Percentiles rank a stretch among this genome's conserved stretches.
phyloP scores from a whole-genome alignment of 2,329 filamentous ascomycete genomes.

The Clonostachys rhizophaga region DNA sequence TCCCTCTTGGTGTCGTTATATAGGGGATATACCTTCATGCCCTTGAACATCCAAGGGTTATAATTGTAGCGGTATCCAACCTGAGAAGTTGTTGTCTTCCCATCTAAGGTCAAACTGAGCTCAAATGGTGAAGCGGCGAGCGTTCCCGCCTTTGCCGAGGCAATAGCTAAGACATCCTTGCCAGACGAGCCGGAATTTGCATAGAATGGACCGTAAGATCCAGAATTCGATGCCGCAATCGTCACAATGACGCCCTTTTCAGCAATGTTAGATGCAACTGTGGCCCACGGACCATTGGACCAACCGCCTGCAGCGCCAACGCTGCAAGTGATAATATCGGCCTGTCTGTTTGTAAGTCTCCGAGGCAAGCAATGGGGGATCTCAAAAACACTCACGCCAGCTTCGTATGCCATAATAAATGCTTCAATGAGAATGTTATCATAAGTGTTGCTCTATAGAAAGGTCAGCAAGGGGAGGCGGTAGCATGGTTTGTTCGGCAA shows the following conservation, averaged over 20 bases:
- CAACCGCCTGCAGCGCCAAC: slow-evolving; percentile 21
- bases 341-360: not conserved
- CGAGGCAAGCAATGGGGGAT: not conserved
- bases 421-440: slow-evolving; percentile 23
- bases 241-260: slow-evolving; percentile 31
- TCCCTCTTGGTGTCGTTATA: slow-evolving; percentile 41
- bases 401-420: slow-evolving; percentile 24
- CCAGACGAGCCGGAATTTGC: slow-evolving; percentile 29
- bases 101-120: slow-evolving; percentile 33
- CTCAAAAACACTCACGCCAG: slow-evolving; percentile 10
- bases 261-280: slow-evolving; percentile 21
- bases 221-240: slow-evolving; percentile 37
- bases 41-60: slow-evolving; percentile 25
- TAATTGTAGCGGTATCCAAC: slow-evolving; percentile 39
- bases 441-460: slow-evolving; percentile 6
- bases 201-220: slow-evolving; percentile 32
- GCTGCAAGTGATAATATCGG: slow-evolving; percentile 25
- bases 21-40: slow-evolving; percentile 37
- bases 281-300: slow-evolving; percentile 19
- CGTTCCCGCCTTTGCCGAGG: slow-evolving; percentile 32
- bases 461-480: slow-evolving; percentile 1
- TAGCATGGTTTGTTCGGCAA: no score
- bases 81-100: slow-evolving; percentile 12
- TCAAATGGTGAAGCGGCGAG: slow-evolving; percentile 30
- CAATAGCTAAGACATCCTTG: slow-evolving; percentile 34